A percentile compares a stretch with the other conserved stretches of the same genome.
These are phyloP conservation scores for Phytophthora fragariaefolia DNA, from an alignment of 352 stramenopile genomes.

Conservation along the genomic window DNA sequence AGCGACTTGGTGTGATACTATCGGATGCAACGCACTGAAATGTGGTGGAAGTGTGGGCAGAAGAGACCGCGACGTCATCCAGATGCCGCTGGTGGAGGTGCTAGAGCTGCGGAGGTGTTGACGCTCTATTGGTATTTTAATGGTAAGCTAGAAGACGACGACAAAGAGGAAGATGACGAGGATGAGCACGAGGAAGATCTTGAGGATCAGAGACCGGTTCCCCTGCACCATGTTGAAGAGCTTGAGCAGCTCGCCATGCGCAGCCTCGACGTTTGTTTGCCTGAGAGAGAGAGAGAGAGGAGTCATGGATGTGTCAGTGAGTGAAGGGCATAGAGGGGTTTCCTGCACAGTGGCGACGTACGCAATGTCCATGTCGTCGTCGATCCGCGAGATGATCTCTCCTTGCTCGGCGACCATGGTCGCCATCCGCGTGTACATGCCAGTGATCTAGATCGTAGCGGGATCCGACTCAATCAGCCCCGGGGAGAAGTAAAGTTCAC, in stretches of 20 bases:
- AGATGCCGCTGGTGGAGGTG: too few relatives aligned
- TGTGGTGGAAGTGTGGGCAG: too few relatives aligned
- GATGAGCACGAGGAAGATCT: conserved; percentile 86
- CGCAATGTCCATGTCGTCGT: conserved; percentile 89
- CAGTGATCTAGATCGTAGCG: conserved; percentile 61
- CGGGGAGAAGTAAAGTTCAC: background rate
- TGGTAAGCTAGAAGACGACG: conserved; percentile 65
- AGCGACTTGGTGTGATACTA: too few relatives aligned
- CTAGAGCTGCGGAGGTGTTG: too few relatives aligned
- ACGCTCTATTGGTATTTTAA: too few relatives aligned
- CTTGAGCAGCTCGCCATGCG: conserved; percentile 81
- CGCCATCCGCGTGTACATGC: conserved; percentile 89
- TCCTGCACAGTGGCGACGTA: conserved; percentile 43
- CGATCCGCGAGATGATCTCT: conserved; percentile 82
- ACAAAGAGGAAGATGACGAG: conserved; percentile 89
- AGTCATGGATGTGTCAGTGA: conserved; percentile 10
- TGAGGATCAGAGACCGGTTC: conserved; percentile 86
- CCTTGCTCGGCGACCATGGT: conserved; percentile 84
- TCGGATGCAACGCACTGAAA: too few relatives aligned
- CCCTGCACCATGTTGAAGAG: conserved; percentile 85
- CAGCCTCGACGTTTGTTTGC: conserved; percentile 76
- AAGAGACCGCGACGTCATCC: too few relatives aligned
- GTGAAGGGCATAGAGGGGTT: background rate
- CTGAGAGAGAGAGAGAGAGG: conserved; percentile 30
- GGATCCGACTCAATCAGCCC: background rate